Evolutionary conservation across 2,329 filamentous ascomycete genomes (phyloP), one percentile per base, ranked within the genome.

Genomic region (Podosphaera fusca): DNA sequence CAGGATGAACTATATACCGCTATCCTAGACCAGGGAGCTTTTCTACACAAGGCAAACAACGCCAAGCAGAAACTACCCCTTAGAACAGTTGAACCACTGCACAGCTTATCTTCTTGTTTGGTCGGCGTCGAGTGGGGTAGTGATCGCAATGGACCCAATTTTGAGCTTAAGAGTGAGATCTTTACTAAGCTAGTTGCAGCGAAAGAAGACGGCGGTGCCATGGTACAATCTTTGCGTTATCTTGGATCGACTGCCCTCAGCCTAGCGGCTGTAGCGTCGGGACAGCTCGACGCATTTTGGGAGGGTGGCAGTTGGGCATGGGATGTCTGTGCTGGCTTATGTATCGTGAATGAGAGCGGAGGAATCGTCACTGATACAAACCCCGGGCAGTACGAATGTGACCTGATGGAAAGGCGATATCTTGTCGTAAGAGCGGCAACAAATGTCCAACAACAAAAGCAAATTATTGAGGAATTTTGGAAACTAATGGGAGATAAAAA

Each of bases 311-410:
- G 84, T 68, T 90, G 84, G 78, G 84, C 85, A 1, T 90, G 85
- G 85, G 85, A 90, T 67, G 85, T 90, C 2, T 86, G 83, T 65
- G 86, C 86, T 4, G 85, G 81, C 0, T 89, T 85, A 85, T 80
- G 82, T 58, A 82, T 90, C 59, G 70, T 90, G 33, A 71, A 72
- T 35, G 85, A 90, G 71, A 83, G 85, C 0, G 86, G 85, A 0
- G 85, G 85, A 0, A 72, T 78, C 55, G 79, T 90, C 72, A 83
- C 76, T 6, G 76, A 82, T 65, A 84, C 80, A 3, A 88, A 89
- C 66, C 80, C 83, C 0, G 85, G 84, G 0, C 76, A 77, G 57
- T 89, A 84, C 85, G 69, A 78, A n/a, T 72, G 75, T 1, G 70
- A 70, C 56, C 66, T 84, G 56, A 80, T 84, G 63, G 72, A 71